Conservation (phyloP, 1,284 basidiomycete species). For the Exobasidium cylindrosporum region DNA sequence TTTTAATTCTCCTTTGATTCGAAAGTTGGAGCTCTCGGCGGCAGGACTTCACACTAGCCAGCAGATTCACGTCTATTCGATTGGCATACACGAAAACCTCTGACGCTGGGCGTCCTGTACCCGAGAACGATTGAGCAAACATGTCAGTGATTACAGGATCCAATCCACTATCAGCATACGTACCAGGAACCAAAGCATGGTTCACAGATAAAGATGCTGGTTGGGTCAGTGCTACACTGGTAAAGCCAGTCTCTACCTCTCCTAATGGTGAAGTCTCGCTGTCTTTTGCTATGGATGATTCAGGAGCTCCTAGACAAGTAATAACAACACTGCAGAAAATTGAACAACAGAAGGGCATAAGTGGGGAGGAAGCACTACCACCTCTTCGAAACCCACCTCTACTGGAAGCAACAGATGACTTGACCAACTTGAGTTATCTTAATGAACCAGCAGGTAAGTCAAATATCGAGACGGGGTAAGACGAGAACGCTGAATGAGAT, state of each 20-base stretch:
- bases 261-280: slow-evolving; percentile 38
- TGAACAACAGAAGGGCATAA: slow-evolving; percentile 19
- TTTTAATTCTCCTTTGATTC: too few species aligned
- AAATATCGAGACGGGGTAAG: too few species aligned
- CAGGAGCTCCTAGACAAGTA: slow-evolving; percentile 38
- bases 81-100: too few species aligned
- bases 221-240: slow-evolving; percentile 84
- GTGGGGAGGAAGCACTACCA: slow-evolving; percentile 62
- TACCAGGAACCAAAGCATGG: slow-evolving; percentile 59
- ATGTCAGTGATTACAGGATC: slow-evolving; percentile 3
- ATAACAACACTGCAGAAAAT: slow-evolving; percentile 41
- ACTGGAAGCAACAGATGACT: slow-evolving; percentile 92
- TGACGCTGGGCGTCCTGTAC: background rate
- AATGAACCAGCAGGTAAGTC: slow-evolving; percentile 75
- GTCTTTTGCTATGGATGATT: slow-evolving; percentile 46
- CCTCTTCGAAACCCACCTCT: slow-evolving; percentile 94
- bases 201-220: slow-evolving; percentile 87
- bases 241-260: slow-evolving; percentile 54
- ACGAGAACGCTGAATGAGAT: too few species aligned
- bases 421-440: slow-evolving; percentile 94
- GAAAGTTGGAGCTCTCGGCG: too few species aligned
- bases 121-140: background rate
- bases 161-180: slow-evolving; percentile 45
- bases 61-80: too few species aligned
- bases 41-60: too few species aligned